Percentiles rank a stretch among this genome's conserved stretches.
Evolutionary conservation across 2,329 filamentous ascomycete genomes (phyloP).

Genomic region (Penicillium corylophilum): DNA sequence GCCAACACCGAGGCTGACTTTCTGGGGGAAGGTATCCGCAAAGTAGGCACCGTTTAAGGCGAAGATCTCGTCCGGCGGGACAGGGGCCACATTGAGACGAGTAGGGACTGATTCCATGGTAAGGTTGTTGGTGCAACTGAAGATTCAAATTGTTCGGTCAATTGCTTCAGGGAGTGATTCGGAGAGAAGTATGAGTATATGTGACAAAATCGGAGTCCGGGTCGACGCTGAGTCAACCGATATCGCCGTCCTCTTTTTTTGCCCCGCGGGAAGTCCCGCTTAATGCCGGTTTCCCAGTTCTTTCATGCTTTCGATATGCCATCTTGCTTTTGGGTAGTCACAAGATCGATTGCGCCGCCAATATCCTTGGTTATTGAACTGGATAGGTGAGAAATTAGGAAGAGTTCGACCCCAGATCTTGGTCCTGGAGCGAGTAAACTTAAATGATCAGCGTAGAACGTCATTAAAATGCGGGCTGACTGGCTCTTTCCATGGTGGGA

Average conservation of each 20-base stretch:
- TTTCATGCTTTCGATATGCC: slow-evolving; percentile 3
- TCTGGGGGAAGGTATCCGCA: slow-evolving; percentile 68
- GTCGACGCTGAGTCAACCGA: slow-evolving; percentile 30
- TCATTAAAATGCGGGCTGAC: slow-evolving; percentile 15
- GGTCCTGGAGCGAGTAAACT: slow-evolving; percentile 1
- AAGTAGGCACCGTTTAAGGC: slow-evolving; percentile 81
- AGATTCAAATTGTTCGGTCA: neutral
- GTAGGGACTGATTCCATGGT: slow-evolving; percentile 32
- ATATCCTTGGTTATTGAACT: slow-evolving; percentile 6
- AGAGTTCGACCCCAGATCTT: neutral
- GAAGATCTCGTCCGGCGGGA: slow-evolving; percentile 88
- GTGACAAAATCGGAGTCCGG: slow-evolving; percentile 9
- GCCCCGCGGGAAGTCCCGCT: slow-evolving; percentile 25
- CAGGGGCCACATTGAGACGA: slow-evolving; percentile 64
- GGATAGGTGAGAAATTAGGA: neutral
- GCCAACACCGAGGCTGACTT: slow-evolving; percentile 87
- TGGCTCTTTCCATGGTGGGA: neutral
- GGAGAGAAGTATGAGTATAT: slow-evolving; percentile 7
- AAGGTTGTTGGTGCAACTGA: slow-evolving; percentile 3
- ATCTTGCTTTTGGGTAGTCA: slow-evolving; percentile 4
- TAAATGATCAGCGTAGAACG: slow-evolving; percentile 6
- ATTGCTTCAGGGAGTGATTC: neutral
- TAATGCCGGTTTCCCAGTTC: slow-evolving; percentile 17
- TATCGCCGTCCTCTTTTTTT: slow-evolving; percentile 29
- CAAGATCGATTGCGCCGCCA: slow-evolving; percentile 10